Evolutionary conservation across 495 filamentous ascomycete genomes (phyloP), one percentile per base, ranked within the genome.

Genomic region (Terfezia claveryi): DNA sequence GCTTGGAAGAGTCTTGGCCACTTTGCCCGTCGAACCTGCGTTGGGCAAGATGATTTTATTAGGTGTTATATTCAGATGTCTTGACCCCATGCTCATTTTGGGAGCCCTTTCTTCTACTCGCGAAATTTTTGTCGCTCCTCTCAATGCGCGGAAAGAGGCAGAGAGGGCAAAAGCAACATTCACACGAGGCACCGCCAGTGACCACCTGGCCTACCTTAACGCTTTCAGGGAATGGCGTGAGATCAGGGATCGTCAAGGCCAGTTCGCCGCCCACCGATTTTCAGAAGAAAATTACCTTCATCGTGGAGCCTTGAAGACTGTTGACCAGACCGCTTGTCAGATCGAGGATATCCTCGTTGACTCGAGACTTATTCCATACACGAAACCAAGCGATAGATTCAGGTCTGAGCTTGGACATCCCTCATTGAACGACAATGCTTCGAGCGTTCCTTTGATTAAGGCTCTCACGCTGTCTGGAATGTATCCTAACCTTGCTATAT

Each of bases 1-100:
- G 14, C 67, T 81, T 2, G 78, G 78, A 41, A 62, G 61, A 17
- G 53, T 77, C 38, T 63, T 80, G 12, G 62, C 70, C 11, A 64
- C 68, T 23, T 58, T 80, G 51, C 69, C 70, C 9, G 64, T 77
- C 36, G 66, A 73, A 53, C 77, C 77, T 27, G 61, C 64, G 10
- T 64, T 76, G 51, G 77, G 72, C 37, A 79, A 78, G 56, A 71
- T 80, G 72, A 71, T 80, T 38, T 58, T 80, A 23, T 62, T 80
- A 10, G 76, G 76, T 9, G 64, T 77, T 46, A 73, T 80, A 23
- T 81, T 80, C 67, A 68, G 72, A 20, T 81, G 78, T 57, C 66
- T 81, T 10, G 75, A 80, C 54, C 75, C 78, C 0, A 73, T 81
- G 58, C 56, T 80, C 36, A 71, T 80, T 38, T 52, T 80, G 7